These are phyloP conservation scores for Pseudogymnoascus sp. DNA, from an alignment of 2,329 filamentous ascomycete genomes.

Conservation along the genomic window DNA sequence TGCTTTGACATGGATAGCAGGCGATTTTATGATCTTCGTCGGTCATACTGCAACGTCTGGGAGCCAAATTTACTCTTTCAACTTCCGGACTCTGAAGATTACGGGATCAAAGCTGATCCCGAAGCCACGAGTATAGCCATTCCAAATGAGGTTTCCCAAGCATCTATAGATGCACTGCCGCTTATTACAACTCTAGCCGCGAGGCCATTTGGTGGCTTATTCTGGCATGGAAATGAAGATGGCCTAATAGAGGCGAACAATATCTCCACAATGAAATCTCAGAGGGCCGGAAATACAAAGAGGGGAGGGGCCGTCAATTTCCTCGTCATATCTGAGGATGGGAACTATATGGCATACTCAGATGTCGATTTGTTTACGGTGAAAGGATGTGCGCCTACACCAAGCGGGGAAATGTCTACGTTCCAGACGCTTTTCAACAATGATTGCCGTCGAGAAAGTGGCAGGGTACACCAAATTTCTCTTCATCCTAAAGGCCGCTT, in stretches of 20 bases:
- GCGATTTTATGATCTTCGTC: conserved; percentile 19
- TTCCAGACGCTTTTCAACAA: background rate
- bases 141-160: conserved; percentile 1
- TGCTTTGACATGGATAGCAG: conserved; percentile 18
- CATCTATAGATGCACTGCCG: background rate
- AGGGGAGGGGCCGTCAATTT: background rate
- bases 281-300: background rate
- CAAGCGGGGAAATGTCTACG: background rate
- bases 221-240: conserved; percentile 10
- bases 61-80: conserved; percentile 19
- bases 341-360: background rate
- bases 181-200: conserved; percentile 10
- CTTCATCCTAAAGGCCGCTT: background rate
- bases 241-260: background rate
- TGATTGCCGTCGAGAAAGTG: background rate
- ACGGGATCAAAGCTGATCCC: background rate
- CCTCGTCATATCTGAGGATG: background rate
- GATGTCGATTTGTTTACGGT: background rate
- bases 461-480: background rate
- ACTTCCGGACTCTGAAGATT: conserved; percentile 13
- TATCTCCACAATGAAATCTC: background rate
- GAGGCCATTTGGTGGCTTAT: background rate
- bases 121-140: background rate
- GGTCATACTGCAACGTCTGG: conserved; percentile 20
- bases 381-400: background rate